Base-by-base conservation (phyloP, 805 yeast genomes). In the Tetrapisispora iriomotensis region DNA sequence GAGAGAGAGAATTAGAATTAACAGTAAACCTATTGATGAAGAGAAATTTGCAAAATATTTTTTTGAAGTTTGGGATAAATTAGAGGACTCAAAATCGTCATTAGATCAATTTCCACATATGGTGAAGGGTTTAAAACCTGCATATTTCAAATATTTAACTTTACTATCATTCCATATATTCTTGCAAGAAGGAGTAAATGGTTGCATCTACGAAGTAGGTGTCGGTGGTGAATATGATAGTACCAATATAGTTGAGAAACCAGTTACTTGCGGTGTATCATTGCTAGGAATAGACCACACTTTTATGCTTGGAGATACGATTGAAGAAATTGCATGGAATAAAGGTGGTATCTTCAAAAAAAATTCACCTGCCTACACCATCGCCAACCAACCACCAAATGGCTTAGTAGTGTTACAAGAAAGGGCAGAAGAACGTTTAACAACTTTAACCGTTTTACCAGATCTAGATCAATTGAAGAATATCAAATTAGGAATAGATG, bases 221-320 rank as follows among this genome's bases (percentile, higher is more conserved):
- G 95, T 92, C 35, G 99, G 99, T 22, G 99, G 99, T 6, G 94
- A 84, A 56, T 86, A 77, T 53, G 99, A 92, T 60, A 85, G 96
- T n/a, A 92, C 99, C 10, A 92, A 92, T 57, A 73, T 92, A 2
- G 74, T 92, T 36, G 76, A 70, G 31, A 64, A 68, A 31, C 97
- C 98, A 15, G 73, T 83, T 0, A 88, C 78, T 1, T 79, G 95
- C 34, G 98, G 94, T 28, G 80, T 92, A 14, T 66, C 92, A 2
- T 72, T 90, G 6, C 63, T 92, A 44, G 98, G 97, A 1, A 81
- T 92, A 32, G 99, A 92, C 59, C 99, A 92, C 60, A 81, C 87
- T 0, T 68, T 75, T 39, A 78, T 86, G 71, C 67, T 92, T 39
- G 99, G 99, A 7, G 68, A 77, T 46, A 88, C 96, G 0, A 71